Evolutionary conservation across 305 asterid genomes (phyloP), one percentile per base, ranked within the genome.

Genomic region (Solanum hybrid): DNA sequence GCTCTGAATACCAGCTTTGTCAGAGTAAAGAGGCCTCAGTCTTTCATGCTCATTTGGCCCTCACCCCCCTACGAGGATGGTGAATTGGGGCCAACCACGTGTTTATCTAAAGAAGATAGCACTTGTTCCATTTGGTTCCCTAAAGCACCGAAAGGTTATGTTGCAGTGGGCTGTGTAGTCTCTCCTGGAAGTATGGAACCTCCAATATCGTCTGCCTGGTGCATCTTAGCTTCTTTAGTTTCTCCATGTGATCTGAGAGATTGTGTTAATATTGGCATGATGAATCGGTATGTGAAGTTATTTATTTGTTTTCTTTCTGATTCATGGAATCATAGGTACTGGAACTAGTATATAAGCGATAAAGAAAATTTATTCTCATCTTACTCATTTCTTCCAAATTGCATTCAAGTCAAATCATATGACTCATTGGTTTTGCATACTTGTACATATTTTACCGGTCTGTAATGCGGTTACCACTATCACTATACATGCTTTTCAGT

Each of bases 121-220:
- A 88, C 89, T 67, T 95, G 97, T 93, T 96, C 99, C 51, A 95
- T 97, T 93, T 97, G 99, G 99, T 96, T 96, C 90, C 99, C 99
- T 91, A 97, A 92, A 93, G 98, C 99, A 83, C 99, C 99, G 24
- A 91, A 94, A 88, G 99, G 99, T 87, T 97, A 96, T 93, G 97
- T 96, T 90, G 96, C 99, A 33, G 84, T 97, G 95, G 99, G 99
- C 88, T 97, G 99, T 86, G 99, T 97, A 92, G 97, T 94, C 91
- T 96, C 98, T 94, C 88, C 97, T 42, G 98, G 96, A 90, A 95
- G 90, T 89, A 90, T 90, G 89, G 96, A 91, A 90, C 99, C 99
- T 93, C 91, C 97, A 31, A 67, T 90, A 90, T 93, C 99, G 26
- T 96, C 99, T n/a, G 93, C 95, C 86, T 96, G 96, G 91, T 97